Conservation (phyloP, 164 flowering plant genomes). For the Brasenia schreberi region DNA sequence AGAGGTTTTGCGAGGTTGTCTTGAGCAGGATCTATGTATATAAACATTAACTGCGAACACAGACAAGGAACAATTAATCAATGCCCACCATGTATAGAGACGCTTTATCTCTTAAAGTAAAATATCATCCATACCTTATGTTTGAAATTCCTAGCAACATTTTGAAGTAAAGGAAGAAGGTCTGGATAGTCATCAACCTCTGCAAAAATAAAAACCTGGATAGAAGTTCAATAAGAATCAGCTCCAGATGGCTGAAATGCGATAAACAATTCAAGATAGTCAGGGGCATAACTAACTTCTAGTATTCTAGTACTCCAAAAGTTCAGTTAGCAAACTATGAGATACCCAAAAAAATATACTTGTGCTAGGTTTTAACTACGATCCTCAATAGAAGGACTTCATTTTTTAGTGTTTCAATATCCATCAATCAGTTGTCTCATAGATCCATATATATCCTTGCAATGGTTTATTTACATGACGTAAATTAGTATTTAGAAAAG, state of each 20-base stretch:
- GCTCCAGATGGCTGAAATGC: not conserved
- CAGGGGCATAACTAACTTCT: too few species aligned
- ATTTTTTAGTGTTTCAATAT: too few species aligned
- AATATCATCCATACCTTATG: conserved; percentile 38
- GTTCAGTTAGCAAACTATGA: too few species aligned
- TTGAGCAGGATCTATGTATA: conserved; percentile 51
- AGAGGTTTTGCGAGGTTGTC: conserved; percentile 93
- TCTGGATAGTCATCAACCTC: conserved; percentile 44
- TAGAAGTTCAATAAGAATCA: not conserved
- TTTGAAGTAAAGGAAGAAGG: conserved; percentile 48
- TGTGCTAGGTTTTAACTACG: too few species aligned
- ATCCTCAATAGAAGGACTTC: too few species aligned
- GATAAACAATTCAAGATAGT: too few species aligned
- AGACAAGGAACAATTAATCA: conserved; percentile 3
- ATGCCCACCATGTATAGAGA: not conserved
- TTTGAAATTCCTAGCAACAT: conserved; percentile 71
- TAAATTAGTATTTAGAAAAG: too few species aligned
- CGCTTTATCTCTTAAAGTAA: not conserved
- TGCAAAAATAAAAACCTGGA: conserved; percentile 69
- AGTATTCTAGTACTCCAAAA: too few species aligned
- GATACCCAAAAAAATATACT: too few species aligned
- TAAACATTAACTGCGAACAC: conserved; percentile 59
- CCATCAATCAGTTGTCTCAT: too few species aligned
- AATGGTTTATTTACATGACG: too few species aligned
- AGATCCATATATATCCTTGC: too few species aligned